These are phyloP conservation scores for Gyrodon lividus DNA, from an alignment of 768 basidiomycete species.

Conservation along the genomic window DNA sequence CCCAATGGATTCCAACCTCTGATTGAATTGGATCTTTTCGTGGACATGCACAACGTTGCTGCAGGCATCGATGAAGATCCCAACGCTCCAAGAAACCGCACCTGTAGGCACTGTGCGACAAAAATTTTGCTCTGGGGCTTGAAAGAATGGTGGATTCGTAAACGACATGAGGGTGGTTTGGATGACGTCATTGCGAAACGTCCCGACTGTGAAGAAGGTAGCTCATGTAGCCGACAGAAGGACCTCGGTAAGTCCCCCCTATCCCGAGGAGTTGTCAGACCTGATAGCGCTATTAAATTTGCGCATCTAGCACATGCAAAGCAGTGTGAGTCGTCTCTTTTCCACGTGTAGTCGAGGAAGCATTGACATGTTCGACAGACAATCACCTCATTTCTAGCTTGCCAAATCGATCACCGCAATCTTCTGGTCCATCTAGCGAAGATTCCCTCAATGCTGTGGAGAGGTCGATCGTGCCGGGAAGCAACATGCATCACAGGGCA, in stretches of 20 bases:
- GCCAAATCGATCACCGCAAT: neutral
- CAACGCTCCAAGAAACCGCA: slow-evolving; percentile 54
- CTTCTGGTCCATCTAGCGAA: neutral
- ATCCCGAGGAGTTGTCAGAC: neutral
- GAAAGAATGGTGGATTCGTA: slow-evolving; percentile 80
- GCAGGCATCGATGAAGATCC: slow-evolving; percentile 57
- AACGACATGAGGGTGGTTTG: slow-evolving; percentile 67
- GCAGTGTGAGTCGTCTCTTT: slow-evolving; percentile 56
- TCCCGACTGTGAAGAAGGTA: slow-evolving; percentile 69
- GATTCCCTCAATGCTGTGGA: neutral
- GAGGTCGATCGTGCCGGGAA: slow-evolving; percentile 1
- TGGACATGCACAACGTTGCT: slow-evolving; percentile 60
- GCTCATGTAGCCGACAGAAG: slow-evolving; percentile 56
- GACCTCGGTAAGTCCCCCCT: slow-evolving; percentile 53
- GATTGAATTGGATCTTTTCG: slow-evolving; percentile 69
- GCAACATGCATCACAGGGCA: slow-evolving; percentile 1
- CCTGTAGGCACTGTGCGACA: slow-evolving; percentile 72
- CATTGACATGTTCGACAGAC: slow-evolving; percentile 28
- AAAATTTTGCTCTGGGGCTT: slow-evolving; percentile 76
- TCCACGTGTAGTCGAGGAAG: neutral
- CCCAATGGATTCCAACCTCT: slow-evolving; percentile 64
- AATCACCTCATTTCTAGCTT: slow-evolving; percentile 37
- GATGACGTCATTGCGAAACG: slow-evolving; percentile 55
- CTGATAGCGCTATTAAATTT: slow-evolving; percentile 9
- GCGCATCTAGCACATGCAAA: slow-evolving; percentile 58